Conservation (phyloP, 257 asterid genomes). For the Rauvolfia tetraphylla region DNA sequence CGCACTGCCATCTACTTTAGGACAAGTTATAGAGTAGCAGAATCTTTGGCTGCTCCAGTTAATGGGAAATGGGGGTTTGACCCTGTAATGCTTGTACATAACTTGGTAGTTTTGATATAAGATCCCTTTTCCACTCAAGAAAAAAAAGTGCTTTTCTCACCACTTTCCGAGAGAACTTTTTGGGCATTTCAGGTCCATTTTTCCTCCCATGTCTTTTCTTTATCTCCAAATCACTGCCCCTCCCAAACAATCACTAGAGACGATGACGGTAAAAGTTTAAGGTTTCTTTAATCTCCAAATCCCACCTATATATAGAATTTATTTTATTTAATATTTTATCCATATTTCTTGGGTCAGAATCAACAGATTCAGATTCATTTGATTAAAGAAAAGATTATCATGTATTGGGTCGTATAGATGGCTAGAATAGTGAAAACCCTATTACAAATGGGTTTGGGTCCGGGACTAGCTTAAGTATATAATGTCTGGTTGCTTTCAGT, state of each 20-base stretch:
- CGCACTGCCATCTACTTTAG: no score
- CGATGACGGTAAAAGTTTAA: neutral
- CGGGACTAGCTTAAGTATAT: neutral
- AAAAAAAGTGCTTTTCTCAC: neutral
- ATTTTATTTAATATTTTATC: neutral
- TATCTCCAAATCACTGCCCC: neutral
- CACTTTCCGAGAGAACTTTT: neutral
- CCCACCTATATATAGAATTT: neutral
- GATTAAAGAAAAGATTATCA: neutral
- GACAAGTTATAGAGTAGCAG: no score
- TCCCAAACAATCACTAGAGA: neutral
- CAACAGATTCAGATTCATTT: neutral
- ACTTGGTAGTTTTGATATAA: no score
- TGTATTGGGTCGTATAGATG: neutral
- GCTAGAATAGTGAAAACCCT: neutral
- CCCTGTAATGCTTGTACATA: no score
- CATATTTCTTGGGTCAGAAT: neutral
- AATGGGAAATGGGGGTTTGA: no score
- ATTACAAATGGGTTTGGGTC: neutral
- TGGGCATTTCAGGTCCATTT: neutral
- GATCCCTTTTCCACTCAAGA: no score
- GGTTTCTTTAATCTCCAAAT: neutral
- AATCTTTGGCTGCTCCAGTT: no score
- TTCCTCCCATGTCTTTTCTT: neutral
- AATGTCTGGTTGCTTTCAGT: neutral